Evolutionary conservation across 306 rosid species (phyloP).

Genomic region (Castanospermum australe): DNA sequence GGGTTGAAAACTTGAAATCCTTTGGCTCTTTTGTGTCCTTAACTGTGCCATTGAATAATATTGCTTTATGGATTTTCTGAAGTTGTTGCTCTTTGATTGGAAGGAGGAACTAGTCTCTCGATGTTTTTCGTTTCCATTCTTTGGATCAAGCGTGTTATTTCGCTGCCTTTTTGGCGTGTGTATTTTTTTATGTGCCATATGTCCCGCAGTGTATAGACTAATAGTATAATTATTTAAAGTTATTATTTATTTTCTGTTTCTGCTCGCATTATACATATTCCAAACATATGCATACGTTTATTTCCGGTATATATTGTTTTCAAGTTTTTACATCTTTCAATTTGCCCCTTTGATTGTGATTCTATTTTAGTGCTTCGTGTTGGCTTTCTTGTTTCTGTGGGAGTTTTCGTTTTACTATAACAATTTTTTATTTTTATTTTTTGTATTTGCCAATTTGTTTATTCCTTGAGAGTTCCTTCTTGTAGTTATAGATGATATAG

Average conservation of each 20-base stretch:
- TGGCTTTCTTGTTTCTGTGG: not conserved
- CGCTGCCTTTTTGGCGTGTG: not conserved
- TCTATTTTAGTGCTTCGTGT: not conserved
- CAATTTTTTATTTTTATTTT: not conserved
- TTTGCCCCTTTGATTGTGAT: not conserved
- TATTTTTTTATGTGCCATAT: not conserved
- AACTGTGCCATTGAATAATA: conserved; percentile 7
- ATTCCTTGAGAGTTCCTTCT: not conserved
- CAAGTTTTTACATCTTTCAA: not conserved
- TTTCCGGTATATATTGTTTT: not conserved
- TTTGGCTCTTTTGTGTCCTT: not conserved
- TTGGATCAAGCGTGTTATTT: not conserved
- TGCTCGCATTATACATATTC: not conserved
- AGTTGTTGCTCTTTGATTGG: not conserved
- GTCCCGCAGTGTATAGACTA: too few species aligned
- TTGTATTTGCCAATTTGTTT: not conserved
- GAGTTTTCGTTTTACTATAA: not conserved
- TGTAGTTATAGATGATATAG: not conserved
- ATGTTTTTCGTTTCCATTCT: not conserved
- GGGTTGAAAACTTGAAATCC: not conserved
- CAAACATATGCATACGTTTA: not conserved
- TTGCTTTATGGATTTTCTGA: not conserved
- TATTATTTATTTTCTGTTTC: not conserved
- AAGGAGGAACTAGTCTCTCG: not conserved
- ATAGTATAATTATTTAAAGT: not conserved